phyloP scores from a whole-genome alignment of 192 early-diverging fungal genomes.

The Backusella morwellensis region DNA sequence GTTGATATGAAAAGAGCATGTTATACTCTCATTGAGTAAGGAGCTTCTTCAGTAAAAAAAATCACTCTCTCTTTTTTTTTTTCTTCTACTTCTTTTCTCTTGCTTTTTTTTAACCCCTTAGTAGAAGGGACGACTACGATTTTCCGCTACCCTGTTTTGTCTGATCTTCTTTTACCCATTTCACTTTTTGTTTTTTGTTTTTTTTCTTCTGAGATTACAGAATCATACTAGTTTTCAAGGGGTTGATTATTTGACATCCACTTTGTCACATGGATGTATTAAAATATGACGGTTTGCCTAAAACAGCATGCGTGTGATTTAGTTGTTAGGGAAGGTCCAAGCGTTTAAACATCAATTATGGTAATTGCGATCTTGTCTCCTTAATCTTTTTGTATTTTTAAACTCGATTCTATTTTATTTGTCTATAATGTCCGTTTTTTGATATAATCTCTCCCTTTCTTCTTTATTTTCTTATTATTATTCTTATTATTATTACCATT shows the following conservation, averaged over 20 bases:
- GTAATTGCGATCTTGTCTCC: neutral
- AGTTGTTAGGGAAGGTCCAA: conserved; percentile 1
- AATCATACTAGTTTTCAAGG: conserved; percentile 4
- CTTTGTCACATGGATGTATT: neutral
- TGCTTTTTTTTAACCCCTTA: neutral
- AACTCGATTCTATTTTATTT: conserved; percentile 12
- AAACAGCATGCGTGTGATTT: conserved; percentile 2
- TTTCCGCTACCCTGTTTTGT: neutral
- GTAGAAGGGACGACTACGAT: neutral
- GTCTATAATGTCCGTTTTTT: neutral
- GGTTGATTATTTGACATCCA: neutral
- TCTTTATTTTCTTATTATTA: conserved; percentile 4
- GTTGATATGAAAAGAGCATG: neutral
- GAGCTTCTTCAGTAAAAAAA: neutral
- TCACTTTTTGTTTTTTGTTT: neutral
- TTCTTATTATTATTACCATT: neutral
- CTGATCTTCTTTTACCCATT: neutral
- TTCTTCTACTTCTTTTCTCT: neutral
- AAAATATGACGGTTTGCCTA: neutral
- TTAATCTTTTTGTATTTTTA: conserved; percentile 11
- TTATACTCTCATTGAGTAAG: neutral
- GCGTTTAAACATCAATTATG: neutral
- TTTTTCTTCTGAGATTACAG: conserved; percentile 4
- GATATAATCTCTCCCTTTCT: neutral
- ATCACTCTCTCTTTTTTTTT: neutral